Evolutionary conservation across 2,329 filamentous ascomycete species (phyloP), one percentile per base, ranked within the genome.

Genomic region (Zymoseptoria pseudotritici): DNA sequence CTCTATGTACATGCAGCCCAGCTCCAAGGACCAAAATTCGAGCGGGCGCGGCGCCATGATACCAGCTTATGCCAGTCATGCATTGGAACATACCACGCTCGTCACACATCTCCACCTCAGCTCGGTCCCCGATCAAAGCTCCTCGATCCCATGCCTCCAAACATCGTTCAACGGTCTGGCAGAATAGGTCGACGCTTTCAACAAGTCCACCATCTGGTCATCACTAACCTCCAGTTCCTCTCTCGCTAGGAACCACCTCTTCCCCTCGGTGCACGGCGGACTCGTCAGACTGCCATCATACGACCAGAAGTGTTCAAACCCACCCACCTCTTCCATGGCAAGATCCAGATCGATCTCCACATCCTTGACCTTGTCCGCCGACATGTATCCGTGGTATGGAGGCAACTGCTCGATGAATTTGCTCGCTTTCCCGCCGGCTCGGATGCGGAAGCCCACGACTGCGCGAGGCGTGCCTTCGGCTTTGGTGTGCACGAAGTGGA

Each of bases 401-500:
- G 76, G 76, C 2, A 80, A 64, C 63, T 79, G 75, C 17, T 69
- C 64, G 65, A 79, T 72, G 67, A 80, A 79, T 1, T 71, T 58
- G n/a, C 68, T 74, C 54, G 74, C 69, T 26, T 64, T 59, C 58
- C 73, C 74, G 13, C 76, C 75, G 0, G 77, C 76, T 57, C 80
- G 78, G 49, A 82, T 71, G 13, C 75, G 75, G 65, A 82, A 74
- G 10, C 75, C 79, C 1, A 82, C 66, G 1, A 82, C 79, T 17
- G 78, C 78, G 2, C 71, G 68, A 50, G 78, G 74, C 22, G 74
- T 70, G 55, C 79, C 78, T 0, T 68, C 62, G 10, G 69, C 71
- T 59, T 78, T 75, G 57, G 75, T 75, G 61, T 80, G 78, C 2
- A 82, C 80, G 31, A 79, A 72, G 66, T 82, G 80, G 19, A 82